phyloP scores from a whole-genome alignment of 148 eudicot species.

The Arctostaphylos glauca region DNA sequence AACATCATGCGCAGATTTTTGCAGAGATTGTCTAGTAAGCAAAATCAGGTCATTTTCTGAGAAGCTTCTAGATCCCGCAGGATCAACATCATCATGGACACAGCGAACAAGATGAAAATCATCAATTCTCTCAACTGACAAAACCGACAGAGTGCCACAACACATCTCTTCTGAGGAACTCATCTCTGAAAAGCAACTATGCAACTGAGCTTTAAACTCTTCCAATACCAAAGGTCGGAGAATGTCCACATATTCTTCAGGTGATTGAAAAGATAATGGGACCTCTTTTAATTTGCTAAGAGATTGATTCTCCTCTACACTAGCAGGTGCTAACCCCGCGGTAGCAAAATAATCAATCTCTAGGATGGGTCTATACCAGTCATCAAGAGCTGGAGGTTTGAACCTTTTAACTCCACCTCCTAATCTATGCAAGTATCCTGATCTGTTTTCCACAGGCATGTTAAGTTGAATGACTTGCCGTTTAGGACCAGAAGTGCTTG shows the following conservation, averaged over 20 bases:
- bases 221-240: slow-evolving; percentile 89
- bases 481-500: slow-evolving; percentile 54
- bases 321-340: slow-evolving; percentile 68
- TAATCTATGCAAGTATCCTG: slow-evolving; percentile 47
- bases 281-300: slow-evolving; percentile 66
- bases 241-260: slow-evolving; percentile 75
- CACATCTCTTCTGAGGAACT: slow-evolving; percentile 66
- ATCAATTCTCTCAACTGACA: slow-evolving; percentile 94
- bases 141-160: slow-evolving; percentile 78
- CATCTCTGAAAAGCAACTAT: slow-evolving; percentile 76
- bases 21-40: slow-evolving; percentile 70
- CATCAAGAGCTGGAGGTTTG: slow-evolving; percentile 81
- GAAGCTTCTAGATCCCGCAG: slow-evolving; percentile 48
- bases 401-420: slow-evolving; percentile 57
- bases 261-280: slow-evolving; percentile 78
- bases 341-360: slow-evolving; percentile 81
- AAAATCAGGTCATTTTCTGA: slow-evolving; percentile 82
- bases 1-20: slow-evolving; percentile 55
- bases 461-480: slow-evolving; percentile 84
- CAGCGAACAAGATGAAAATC: slow-evolving; percentile 97
- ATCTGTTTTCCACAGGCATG: slow-evolving; percentile 53
- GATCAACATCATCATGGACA: slow-evolving; percentile 58
- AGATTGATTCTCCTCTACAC: slow-evolving; percentile 40
- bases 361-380: slow-evolving; percentile 84
- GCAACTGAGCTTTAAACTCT: slow-evolving; percentile 93